These are phyloP conservation scores for Effrenium voratum DNA, from an alignment of 73 alveolate species.

Conservation along the genomic window DNA sequence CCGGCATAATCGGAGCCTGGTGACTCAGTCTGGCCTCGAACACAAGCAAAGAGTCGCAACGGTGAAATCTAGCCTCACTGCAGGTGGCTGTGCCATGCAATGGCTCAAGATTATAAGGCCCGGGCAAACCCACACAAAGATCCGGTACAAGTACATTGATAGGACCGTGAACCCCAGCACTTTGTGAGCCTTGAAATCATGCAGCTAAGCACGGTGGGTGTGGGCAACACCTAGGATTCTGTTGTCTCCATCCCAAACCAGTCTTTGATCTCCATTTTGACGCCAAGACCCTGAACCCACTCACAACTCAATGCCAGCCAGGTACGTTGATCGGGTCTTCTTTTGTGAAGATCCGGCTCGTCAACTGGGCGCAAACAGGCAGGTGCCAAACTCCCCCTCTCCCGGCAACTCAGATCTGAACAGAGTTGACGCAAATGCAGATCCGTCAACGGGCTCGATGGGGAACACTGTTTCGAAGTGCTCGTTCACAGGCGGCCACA, in stretches of 20 bases:
- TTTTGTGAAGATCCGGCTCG: conserved; percentile 87
- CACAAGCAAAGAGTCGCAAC: background rate
- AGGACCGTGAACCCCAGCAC: conserved; percentile 81
- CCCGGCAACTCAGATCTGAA: too few species aligned
- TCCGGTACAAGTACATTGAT: conserved; percentile 70
- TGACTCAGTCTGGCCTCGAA: conserved; percentile 24
- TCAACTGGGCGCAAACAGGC: background rate
- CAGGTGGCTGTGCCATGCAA: background rate
- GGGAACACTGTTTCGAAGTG: too few species aligned
- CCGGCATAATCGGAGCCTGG: conserved; percentile 60
- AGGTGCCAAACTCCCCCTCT: too few species aligned
- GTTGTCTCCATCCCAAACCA: too few species aligned
- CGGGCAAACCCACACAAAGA: conserved; percentile 82
- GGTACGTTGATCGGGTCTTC: conserved; percentile 64
- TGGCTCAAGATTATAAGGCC: too few species aligned
- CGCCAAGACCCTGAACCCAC: background rate
- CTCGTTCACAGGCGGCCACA: too few species aligned
- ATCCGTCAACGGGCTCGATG: too few species aligned
- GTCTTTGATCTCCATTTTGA: too few species aligned
- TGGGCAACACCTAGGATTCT: too few species aligned
- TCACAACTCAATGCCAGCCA: background rate
- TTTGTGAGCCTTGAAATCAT: conserved; percentile 37
- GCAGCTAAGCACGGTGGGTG: too few species aligned
- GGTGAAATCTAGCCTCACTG: background rate
- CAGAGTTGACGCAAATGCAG: too few species aligned